Evolutionary conservation across 352 stramenopile genomes (phyloP).

Genomic region (Elongisporangium anandrum): DNA sequence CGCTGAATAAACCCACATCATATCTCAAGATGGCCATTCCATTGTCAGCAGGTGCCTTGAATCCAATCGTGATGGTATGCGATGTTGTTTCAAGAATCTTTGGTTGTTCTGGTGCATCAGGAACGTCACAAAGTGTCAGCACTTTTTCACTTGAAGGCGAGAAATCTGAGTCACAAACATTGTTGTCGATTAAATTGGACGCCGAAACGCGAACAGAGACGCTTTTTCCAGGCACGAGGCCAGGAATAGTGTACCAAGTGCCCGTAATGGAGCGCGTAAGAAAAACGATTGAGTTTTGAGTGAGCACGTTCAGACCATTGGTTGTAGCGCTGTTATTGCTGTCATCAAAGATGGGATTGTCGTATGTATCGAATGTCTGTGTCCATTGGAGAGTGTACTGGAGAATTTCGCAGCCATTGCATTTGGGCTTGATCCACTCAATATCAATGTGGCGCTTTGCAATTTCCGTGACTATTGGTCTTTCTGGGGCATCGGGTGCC

Average conservation of each 20-base stretch:
- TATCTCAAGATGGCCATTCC: slow-evolving; percentile 43
- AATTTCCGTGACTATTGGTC: slow-evolving; percentile 30
- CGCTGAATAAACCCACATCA: slow-evolving; percentile 34
- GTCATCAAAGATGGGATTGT: neutral
- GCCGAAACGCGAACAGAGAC: slow-evolving; percentile 48
- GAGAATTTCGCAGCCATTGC: slow-evolving; percentile 66
- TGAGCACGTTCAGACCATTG: too few species aligned
- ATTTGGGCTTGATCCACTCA: slow-evolving; percentile 50
- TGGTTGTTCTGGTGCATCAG: slow-evolving; percentile 22
- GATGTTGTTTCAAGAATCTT: slow-evolving; percentile 20
- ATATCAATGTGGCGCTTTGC: slow-evolving; percentile 34
- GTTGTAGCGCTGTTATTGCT: too few species aligned
- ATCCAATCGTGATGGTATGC: slow-evolving; percentile 36
- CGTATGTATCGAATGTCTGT: slow-evolving; percentile 15
- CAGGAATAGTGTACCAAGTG: slow-evolving; percentile 35
- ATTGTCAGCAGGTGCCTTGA: slow-evolving; percentile 43
- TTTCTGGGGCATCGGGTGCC: slow-evolving; percentile 38
- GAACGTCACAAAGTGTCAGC: slow-evolving; percentile 44
- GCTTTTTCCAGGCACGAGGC: slow-evolving; percentile 29
- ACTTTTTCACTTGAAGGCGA: slow-evolving; percentile 31
- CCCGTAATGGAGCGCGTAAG: slow-evolving; percentile 48
- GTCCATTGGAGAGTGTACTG: slow-evolving; percentile 62
- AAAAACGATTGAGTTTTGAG: slow-evolving; percentile 13
- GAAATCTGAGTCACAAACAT: slow-evolving; percentile 36
- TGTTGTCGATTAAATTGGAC: slow-evolving; percentile 60